A percentile compares a stretch with the other conserved stretches of the same genome.
Evolutionary conservation across 164 flowering plant species (phyloP).

Genomic region (Chimonanthus praecox): DNA sequence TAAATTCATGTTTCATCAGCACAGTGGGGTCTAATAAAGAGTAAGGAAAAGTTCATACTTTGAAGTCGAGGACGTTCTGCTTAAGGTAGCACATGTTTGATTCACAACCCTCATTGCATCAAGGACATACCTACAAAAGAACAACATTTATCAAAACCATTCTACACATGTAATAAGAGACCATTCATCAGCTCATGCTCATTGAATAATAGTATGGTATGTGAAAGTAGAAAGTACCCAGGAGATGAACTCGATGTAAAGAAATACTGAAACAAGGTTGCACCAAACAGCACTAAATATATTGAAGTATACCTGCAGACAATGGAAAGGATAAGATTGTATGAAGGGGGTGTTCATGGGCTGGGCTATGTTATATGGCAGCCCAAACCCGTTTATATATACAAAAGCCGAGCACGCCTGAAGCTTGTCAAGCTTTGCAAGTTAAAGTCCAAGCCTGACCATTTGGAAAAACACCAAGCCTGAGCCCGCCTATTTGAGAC

Average conservation of each 20-base stretch:
- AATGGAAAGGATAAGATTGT: background rate
- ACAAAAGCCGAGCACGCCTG: too few species aligned
- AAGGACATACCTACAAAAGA: constrained; percentile 55
- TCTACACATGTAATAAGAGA: background rate
- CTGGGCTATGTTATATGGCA: too few species aligned
- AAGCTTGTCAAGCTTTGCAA: too few species aligned
- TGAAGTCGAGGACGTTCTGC: constrained; percentile 35
- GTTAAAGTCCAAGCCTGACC: too few species aligned
- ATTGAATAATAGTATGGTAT: background rate
- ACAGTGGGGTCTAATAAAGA: too few species aligned
- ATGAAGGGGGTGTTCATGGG: background rate
- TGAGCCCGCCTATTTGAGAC: too few species aligned
- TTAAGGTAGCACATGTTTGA: constrained; percentile 36
- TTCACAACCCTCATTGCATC: constrained; percentile 70
- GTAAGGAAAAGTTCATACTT: constrained; percentile 41
- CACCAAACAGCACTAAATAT: constrained; percentile 56
- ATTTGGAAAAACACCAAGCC: too few species aligned
- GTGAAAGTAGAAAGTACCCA: constrained; percentile 50
- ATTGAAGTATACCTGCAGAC: constrained; percentile 61
- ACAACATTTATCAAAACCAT: background rate
- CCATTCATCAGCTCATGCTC: background rate
- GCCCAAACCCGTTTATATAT: too few species aligned
- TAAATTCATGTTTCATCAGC: too few species aligned
- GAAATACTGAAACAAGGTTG: constrained; percentile 75
- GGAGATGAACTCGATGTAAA: constrained; percentile 87